A percentile compares a stretch with the other conserved stretches of the same genome.
phyloP scores from a whole-genome alignment of 768 basidiomycete genomes.

The Strobilomyces confusus region DNA sequence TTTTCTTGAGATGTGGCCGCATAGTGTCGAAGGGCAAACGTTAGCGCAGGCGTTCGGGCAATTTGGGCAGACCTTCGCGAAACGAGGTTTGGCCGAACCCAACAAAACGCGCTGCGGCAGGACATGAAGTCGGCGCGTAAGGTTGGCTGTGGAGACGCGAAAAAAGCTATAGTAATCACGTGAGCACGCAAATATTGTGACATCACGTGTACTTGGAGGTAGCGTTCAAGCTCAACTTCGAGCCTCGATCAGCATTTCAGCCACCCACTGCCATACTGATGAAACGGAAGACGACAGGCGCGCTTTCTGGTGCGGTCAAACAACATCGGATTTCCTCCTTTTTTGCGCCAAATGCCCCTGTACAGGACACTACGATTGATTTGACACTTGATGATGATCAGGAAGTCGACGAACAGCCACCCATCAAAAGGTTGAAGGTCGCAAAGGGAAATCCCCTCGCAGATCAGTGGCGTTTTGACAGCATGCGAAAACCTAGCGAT shows the following conservation, averaged over 20 bases:
- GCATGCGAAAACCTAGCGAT: slow-evolving; percentile 8
- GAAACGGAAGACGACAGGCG: slow-evolving; percentile 15
- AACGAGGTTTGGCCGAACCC: slow-evolving; percentile 3
- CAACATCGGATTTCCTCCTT: slow-evolving; percentile 43
- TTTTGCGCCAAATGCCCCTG: slow-evolving; percentile 29
- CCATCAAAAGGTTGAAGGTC: slow-evolving; percentile 29
- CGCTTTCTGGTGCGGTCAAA: slow-evolving; percentile 3
- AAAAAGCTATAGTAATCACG: slow-evolving; percentile 19
- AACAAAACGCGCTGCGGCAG: slow-evolving; percentile 2
- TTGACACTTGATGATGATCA: slow-evolving; percentile 46
- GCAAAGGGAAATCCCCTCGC: slow-evolving; percentile 18
- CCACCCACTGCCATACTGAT: slow-evolving; percentile 2
- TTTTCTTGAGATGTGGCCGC: slow-evolving; percentile 33
- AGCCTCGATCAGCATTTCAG: neutral
- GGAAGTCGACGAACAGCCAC: slow-evolving; percentile 23
- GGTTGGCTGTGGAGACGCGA: neutral
- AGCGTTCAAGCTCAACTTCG: neutral
- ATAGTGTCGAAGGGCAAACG: slow-evolving; percentile 10
- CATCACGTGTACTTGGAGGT: slow-evolving; percentile 17
- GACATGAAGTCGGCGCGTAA: slow-evolving; percentile 4
- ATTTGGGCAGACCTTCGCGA: neutral
- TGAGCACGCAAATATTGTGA: slow-evolving; percentile 19
- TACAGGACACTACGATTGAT: slow-evolving; percentile 44
- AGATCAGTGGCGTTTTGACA: slow-evolving; percentile 46
- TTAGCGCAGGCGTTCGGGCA: neutral